Evolutionary conservation across 768 basidiomycete species (phyloP).

Genomic region (Termitomyces sp.): DNA sequence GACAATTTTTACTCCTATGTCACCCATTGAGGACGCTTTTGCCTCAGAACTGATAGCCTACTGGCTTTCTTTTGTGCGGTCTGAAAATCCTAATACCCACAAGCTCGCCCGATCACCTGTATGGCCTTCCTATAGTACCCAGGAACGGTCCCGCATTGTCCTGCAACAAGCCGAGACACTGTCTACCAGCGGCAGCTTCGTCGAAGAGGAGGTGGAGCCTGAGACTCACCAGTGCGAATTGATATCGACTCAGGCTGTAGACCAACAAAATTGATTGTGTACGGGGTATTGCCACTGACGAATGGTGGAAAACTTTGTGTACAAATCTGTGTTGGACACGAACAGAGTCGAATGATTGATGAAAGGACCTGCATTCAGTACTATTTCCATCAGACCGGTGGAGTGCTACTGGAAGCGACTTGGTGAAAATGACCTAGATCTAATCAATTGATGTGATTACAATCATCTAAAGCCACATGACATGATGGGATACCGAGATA

Average conservation of each 20-base stretch:
- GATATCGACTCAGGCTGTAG: slow-evolving; percentile 8
- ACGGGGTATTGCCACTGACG: not conserved
- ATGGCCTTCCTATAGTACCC: slow-evolving; percentile 40
- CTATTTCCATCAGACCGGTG: too few species aligned
- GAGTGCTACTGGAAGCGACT: too few species aligned
- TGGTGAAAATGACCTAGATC: too few species aligned
- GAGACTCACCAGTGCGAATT: slow-evolving; percentile 36
- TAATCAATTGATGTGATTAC: not conserved
- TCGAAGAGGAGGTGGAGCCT: slow-evolving; percentile 33
- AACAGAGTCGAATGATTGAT: not conserved
- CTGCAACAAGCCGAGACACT: slow-evolving; percentile 36
- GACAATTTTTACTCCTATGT: slow-evolving; percentile 21
- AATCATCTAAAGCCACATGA: too few species aligned
- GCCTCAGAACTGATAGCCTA: slow-evolving; percentile 60
- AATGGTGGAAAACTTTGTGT: not conserved
- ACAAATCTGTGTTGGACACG: not conserved
- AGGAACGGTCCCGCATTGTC: slow-evolving; percentile 36
- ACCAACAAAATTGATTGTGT: slow-evolving; percentile 9
- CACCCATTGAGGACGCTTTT: slow-evolving; percentile 45
- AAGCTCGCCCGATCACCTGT: slow-evolving; percentile 47
- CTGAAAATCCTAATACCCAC: slow-evolving; percentile 51
- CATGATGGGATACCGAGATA: too few species aligned
- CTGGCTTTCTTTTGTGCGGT: slow-evolving; percentile 63
- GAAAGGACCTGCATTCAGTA: not conserved
- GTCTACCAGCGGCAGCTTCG: slow-evolving; percentile 34